A percentile compares a stretch with the other conserved stretches of the same genome.
These are phyloP conservation scores for Fomitopsis pulvina DNA, from an alignment of 768 basidiomycete genomes.

Conservation along the genomic window DNA sequence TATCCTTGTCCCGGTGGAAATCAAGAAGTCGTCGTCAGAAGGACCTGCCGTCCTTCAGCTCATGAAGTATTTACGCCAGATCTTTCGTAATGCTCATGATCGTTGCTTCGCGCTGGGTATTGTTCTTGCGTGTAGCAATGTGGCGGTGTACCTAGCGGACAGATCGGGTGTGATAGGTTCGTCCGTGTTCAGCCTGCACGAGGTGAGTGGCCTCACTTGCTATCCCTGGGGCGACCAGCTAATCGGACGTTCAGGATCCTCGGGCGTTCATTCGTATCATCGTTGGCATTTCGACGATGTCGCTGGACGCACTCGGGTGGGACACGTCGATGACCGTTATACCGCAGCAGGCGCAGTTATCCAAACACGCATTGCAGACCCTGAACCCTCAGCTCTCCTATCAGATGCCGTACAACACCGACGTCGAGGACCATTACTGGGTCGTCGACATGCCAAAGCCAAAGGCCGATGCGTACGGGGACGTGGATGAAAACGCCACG, in stretches of 20 bases:
- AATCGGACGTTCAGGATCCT: neutral
- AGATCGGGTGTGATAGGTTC: neutral
- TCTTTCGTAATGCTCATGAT: neutral
- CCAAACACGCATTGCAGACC: neutral
- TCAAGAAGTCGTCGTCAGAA: too few relatives aligned
- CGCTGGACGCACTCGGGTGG: neutral
- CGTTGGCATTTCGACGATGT: neutral
- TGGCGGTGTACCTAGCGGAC: neutral
- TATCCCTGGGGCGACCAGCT: neutral
- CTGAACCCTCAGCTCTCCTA: too few relatives aligned
- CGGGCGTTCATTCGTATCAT: neutral
- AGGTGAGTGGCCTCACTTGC: neutral
- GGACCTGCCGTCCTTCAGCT: too few relatives aligned
- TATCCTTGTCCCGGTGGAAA: too few relatives aligned
- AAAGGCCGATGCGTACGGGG: neutral
- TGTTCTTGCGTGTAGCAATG: neutral
- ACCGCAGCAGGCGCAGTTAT: neutral
- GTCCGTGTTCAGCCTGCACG: neutral
- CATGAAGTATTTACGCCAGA: too few relatives aligned
- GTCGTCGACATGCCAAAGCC: neutral
- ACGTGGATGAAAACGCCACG: neutral
- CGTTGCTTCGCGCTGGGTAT: neutral
- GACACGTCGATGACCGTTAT: neutral
- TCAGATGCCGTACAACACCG: neutral
- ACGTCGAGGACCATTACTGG: neutral